A percentile compares a stretch with the other conserved stretches of the same genome.
Conservation (phyloP, 2,329 filamentous ascomycete species). For the Aspergillus uvarum region DNA sequence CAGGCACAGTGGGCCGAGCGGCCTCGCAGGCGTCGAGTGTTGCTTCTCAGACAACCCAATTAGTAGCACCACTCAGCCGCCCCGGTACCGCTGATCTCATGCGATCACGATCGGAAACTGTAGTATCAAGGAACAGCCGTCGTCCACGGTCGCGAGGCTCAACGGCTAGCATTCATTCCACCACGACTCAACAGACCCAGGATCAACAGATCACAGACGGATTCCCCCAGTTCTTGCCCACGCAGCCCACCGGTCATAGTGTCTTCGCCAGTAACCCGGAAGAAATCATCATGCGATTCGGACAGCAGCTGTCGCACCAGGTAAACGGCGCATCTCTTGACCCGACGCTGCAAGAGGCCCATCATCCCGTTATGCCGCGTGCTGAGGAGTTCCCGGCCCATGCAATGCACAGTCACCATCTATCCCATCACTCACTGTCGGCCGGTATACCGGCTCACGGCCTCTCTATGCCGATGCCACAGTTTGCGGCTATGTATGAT, state of each 20-base stretch:
- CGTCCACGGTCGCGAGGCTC: constrained; percentile 48
- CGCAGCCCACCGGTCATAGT: constrained; percentile 37
- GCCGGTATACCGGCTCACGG: constrained; percentile 37
- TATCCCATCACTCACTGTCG: constrained; percentile 38
- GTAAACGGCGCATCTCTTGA: constrained; percentile 37
- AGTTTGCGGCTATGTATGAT: constrained; percentile 44
- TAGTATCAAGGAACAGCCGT: constrained; percentile 40
- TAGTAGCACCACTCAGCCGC: constrained; percentile 39
- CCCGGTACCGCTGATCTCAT: constrained; percentile 43
- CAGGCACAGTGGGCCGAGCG: constrained; percentile 32
- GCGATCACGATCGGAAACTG: constrained; percentile 43
- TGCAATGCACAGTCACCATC: constrained; percentile 33
- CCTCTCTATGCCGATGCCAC: constrained; percentile 35
- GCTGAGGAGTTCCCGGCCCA: constrained; percentile 41
- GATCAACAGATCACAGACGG: constrained; percentile 42
- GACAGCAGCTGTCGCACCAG: constrained; percentile 43
- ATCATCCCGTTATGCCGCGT: constrained; percentile 36
- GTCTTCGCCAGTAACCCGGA: constrained; percentile 43
- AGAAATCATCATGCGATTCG: constrained; percentile 48
- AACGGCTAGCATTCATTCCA: constrained; percentile 50
- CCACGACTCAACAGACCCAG: constrained; percentile 45
- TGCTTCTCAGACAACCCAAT: constrained; percentile 40
- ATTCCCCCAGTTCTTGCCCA: constrained; percentile 41
- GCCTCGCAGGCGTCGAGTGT: constrained; percentile 39
- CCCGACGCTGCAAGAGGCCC: constrained; percentile 39